Conservation (phyloP, 2,329 filamentous ascomycete genomes). For the Stagonosporopsis chrysanthemi region DNA sequence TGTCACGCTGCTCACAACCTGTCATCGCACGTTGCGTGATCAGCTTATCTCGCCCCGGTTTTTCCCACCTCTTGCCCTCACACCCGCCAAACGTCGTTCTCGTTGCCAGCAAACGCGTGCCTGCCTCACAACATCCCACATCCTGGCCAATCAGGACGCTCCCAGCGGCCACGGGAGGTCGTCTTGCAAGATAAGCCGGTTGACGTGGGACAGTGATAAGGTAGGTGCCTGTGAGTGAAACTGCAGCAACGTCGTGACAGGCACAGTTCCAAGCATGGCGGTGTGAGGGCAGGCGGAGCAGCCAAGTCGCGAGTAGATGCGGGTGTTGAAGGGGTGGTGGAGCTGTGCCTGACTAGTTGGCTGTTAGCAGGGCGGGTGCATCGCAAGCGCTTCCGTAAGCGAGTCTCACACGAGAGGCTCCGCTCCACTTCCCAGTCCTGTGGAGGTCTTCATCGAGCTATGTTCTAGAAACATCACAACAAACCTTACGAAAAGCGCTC, state of each 20-base stretch:
- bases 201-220: slow-evolving; percentile 17
- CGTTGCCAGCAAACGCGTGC: slow-evolving; percentile 23
- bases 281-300: slow-evolving; percentile 10
- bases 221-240: slow-evolving; percentile 17
- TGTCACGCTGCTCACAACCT: slow-evolving; percentile 22
- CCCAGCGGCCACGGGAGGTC: slow-evolving; percentile 6
- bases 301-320: slow-evolving; percentile 1
- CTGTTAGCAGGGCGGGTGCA: neutral
- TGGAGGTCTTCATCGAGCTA: neutral
- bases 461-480: neutral
- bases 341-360: slow-evolving; percentile 15
- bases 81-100: slow-evolving; percentile 17
- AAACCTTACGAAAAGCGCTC: too few relatives aligned
- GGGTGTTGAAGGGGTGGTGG: slow-evolving; percentile 19
- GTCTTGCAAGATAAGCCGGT: slow-evolving; percentile 16
- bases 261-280: slow-evolving; percentile 19
- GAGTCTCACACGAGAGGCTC: slow-evolving; percentile 6
- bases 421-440: neutral
- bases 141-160: slow-evolving; percentile 36
- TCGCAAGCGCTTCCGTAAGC: slow-evolving; percentile 19
- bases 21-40: slow-evolving; percentile 28
- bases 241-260: slow-evolving; percentile 19
- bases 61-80: slow-evolving; percentile 21
- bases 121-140: slow-evolving; percentile 27
- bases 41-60: slow-evolving; percentile 25